Evolutionary conservation across 2,329 filamentous ascomycete species (phyloP), one percentile per base, ranked within the genome.

Genomic region (Septoria linicola): DNA sequence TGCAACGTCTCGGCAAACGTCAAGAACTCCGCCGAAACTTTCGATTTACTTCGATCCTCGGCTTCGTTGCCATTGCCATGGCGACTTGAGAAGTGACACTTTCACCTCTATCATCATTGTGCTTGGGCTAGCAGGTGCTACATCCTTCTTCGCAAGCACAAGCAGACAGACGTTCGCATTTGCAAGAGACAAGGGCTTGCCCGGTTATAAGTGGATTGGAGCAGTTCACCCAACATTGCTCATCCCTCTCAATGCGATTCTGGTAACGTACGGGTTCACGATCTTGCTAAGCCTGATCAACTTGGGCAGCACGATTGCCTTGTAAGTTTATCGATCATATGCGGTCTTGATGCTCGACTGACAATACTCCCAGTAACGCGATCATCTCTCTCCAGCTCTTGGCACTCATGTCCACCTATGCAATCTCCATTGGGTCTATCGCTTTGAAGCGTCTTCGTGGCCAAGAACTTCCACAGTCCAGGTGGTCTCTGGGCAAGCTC

Each of bases 141-240:
- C 55, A 5, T 56, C 55, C 6, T 58, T 58, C 40, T 76, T 76
- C 2, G 70, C 72, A 27, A 66, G 70, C 5, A 69, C 69, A 3
- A 72, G 70, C 14, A 67, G 72, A 11, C 71, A 74, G 66, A 59
- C 69, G 1, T 76, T 63, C 50, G 72, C 72, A 0, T 75, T 76
- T 51, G 72, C 73, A 3, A 63, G 71, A 11, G 71, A 73, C 54
- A 63, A 68, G 14, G 71, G 67, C 8, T 49, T 70, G 37, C 69
- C 68, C 65, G 63, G 65, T 41, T 62, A 46, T 49, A 49, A 61
- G 8, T 66, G 63, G 66, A 58, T 67, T 32, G 39, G 61, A 4
- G 53, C 40, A 7, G 63, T 69, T 7, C 42, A 63, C 56, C 53
- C 52, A 13, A 59, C 54, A 8, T 57, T 61, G 45, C 59, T 67